Percentiles rank a stretch among this genome's conserved stretches.
These are phyloP conservation scores for Diaporthe destruens DNA, from an alignment of 2,329 filamentous ascomycete genomes.

Conservation along the genomic window DNA sequence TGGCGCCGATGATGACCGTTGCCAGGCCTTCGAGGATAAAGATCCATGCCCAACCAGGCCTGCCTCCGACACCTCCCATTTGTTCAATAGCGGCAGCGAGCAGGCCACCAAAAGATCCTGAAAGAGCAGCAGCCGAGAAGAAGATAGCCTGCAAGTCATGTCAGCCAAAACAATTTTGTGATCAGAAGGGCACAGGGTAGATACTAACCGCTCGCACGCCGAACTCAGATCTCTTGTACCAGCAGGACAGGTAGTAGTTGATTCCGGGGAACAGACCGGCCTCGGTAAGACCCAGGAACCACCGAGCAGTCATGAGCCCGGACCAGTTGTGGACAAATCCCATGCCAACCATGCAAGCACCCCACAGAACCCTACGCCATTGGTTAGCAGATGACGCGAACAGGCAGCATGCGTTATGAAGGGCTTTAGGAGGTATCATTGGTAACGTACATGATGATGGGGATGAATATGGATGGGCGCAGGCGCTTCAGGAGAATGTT, in stretches of 20 bases:
- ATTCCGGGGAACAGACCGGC: conserved; percentile 81
- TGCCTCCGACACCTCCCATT: conserved; percentile 71
- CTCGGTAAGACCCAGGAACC: conserved; percentile 81
- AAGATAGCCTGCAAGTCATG: conserved; percentile 69
- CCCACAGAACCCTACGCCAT: conserved; percentile 70
- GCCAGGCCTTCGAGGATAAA: conserved; percentile 76
- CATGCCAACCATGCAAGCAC: conserved; percentile 76
- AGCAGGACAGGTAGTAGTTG: conserved; percentile 79
- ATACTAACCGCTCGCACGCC: conserved; percentile 69
- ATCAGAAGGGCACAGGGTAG: neutral
- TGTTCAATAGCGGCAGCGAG: conserved; percentile 76
- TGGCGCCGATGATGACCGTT: conserved; percentile 73
- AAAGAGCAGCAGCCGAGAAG: conserved; percentile 82
- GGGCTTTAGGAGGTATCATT: neutral
- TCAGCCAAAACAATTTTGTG: neutral
- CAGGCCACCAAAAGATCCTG: conserved; percentile 79
- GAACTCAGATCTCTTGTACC: conserved; percentile 83
- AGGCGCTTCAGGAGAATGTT: conserved; percentile 84
- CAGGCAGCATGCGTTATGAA: neutral
- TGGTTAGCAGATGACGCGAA: neutral
- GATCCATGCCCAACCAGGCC: conserved; percentile 70
- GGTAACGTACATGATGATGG: conserved; percentile 78
- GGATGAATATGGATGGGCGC: conserved; percentile 83
- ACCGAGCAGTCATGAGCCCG: conserved; percentile 74
- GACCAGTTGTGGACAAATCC: conserved; percentile 74